Conservation (phyloP, 306 rosid species). For the Castanea sativa region DNA sequence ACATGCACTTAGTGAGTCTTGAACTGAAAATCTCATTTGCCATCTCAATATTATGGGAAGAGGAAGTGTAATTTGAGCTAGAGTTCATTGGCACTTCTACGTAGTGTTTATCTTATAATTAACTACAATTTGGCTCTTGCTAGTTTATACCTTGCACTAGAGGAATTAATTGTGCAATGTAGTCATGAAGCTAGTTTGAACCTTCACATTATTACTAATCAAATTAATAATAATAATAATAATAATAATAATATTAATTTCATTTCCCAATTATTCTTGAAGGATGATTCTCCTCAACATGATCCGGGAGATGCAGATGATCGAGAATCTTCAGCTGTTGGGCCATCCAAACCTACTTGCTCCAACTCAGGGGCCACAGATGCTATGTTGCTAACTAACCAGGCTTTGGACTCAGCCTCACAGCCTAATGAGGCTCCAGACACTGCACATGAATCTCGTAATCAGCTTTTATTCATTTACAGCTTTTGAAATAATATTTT, state of each 20-base stretch:
- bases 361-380: slow-evolving; percentile 10
- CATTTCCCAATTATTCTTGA: neutral
- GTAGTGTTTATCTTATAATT: neutral
- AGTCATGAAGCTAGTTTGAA: neutral
- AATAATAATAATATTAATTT: neutral
- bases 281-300: neutral
- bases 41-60: no score
- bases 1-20: no score
- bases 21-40: no score
- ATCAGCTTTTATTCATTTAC: neutral
- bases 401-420: neutral
- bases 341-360: slow-evolving; percentile 1
- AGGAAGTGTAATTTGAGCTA: no score
- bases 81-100: no score
- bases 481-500: neutral
- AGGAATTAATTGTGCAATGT: neutral
- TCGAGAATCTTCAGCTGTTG: neutral
- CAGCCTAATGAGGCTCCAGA: neutral
- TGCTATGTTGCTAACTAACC: neutral
- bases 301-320: neutral
- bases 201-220: neutral
- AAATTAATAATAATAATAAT: no score
- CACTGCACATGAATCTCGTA: slow-evolving; percentile 3
- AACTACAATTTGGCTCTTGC: neutral
- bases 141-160: neutral